phyloP scores from a whole-genome alignment of 1,284 basidiomycete species.

The Trametes hirsuta region DNA sequence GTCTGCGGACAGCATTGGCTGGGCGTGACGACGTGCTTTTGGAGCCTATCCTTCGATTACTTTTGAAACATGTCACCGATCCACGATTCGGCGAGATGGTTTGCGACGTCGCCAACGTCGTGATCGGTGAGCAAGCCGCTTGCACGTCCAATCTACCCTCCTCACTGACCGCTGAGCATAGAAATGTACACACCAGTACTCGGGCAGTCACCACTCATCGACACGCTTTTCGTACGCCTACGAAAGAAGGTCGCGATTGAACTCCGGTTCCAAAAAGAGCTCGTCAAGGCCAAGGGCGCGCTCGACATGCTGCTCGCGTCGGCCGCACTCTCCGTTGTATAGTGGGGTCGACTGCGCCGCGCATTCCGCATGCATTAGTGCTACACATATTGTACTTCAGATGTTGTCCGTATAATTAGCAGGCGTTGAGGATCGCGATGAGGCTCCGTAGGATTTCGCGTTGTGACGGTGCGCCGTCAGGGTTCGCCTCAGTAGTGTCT shows the following conservation, averaged over 20 bases:
- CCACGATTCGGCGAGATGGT: conserved; percentile 91
- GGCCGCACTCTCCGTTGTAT: conserved; percentile 44
- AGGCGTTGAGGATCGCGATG: conserved; percentile 62
- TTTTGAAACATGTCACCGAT: conserved; percentile 87
- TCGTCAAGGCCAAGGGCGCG: conserved; percentile 85
- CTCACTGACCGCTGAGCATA: conserved; percentile 34
- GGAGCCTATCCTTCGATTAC: conserved; percentile 86
- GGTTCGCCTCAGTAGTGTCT: conserved; percentile 36
- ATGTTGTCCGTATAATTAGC: conserved; percentile 23
- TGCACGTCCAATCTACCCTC: background rate
- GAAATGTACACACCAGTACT: conserved; percentile 92
- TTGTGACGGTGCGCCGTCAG: conserved; percentile 53
- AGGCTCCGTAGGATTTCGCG: conserved; percentile 72
- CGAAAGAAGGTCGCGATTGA: conserved; percentile 86
- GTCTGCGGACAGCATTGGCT: conserved; percentile 82
- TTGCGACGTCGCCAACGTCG: conserved; percentile 79
- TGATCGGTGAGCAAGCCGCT: conserved; percentile 70
- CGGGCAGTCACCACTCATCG: conserved; percentile 93
- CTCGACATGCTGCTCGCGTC: conserved; percentile 91
- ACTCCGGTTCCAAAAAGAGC: conserved; percentile 88
- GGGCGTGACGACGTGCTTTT: conserved; percentile 94
- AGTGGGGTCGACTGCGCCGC: background rate
- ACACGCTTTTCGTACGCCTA: conserved; percentile 83
- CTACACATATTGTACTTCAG: conserved; percentile 26
- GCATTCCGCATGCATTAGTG: conserved; percentile 4